Conservation (phyloP, 805 yeast species). For the Yarrowia sp. region DNA sequence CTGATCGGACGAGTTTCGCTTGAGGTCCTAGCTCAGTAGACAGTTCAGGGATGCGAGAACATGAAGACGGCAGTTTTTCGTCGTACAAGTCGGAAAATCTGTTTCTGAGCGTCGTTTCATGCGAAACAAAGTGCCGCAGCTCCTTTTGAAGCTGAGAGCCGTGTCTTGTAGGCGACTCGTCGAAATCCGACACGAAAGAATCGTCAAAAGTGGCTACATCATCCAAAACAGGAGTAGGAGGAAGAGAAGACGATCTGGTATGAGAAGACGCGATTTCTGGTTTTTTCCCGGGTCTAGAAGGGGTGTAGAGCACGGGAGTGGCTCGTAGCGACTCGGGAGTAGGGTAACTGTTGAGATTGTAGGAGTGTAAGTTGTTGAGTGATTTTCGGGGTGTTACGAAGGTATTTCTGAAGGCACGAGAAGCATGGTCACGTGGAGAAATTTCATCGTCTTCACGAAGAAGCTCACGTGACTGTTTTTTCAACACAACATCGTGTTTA, state of each 20-base stretch:
- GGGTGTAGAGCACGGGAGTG: conserved; percentile 1
- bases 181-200: not conserved
- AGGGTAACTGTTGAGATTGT: not conserved
- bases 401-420: not conserved
- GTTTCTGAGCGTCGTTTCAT: conserved; percentile 14
- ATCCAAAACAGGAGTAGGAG: conserved; percentile 10
- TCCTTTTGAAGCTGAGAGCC: conserved; percentile 12
- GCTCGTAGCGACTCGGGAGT: conserved; percentile 12
- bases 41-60: conserved; percentile 10
- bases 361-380: not conserved
- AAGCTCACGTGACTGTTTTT: not conserved
- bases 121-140: conserved; percentile 21
- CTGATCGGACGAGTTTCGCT: conserved; percentile 15
- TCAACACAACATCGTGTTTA: conserved; percentile 8
- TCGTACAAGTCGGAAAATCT: conserved; percentile 21
- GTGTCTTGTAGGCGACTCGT: conserved; percentile 13
- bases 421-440: not conserved
- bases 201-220: conserved; percentile 9
- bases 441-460: conserved; percentile 2
- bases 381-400: not conserved
- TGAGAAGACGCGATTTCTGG: not conserved
- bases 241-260: not conserved
- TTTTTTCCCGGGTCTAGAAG: not conserved
- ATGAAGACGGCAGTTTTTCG: conserved; percentile 6
- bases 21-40: conserved; percentile 6